These are phyloP conservation scores for Metarhizium robertsii DNA, from an alignment of 2,329 filamentous ascomycete species.

Conservation along the genomic window DNA sequence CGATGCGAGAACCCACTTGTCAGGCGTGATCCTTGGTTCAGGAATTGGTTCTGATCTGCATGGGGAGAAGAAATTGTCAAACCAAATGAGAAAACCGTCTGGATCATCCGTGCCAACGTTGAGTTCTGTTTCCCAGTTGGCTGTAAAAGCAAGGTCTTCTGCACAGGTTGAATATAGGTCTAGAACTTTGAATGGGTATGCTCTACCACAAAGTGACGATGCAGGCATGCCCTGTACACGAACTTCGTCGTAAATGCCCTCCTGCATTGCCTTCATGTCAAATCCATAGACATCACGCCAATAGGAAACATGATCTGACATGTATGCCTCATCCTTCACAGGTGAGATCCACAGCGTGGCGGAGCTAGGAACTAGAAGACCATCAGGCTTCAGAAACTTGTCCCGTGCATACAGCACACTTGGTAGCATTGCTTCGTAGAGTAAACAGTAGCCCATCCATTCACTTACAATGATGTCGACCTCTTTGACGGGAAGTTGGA, in stretches of 20 bases:
- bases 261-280: constrained; percentile 85
- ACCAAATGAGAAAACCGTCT: constrained; percentile 90
- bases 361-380: constrained; percentile 80
- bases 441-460: constrained; percentile 93
- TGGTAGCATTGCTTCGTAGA: constrained; percentile 94
- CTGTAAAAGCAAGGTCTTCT: constrained; percentile 67
- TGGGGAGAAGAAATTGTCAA: constrained; percentile 83
- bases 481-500: constrained; percentile 63
- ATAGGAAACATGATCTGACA: constrained; percentile 69
- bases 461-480: constrained; percentile 95
- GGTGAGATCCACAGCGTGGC: constrained; percentile 77
- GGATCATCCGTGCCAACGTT: constrained; percentile 54
- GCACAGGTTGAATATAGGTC: constrained; percentile 65
- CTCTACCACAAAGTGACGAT: constrained; percentile 47
- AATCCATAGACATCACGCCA: constrained; percentile 95
- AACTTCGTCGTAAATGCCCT: constrained; percentile 72
- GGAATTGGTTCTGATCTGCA: constrained; percentile 42
- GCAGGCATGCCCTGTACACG: constrained; percentile 63
- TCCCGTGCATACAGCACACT: constrained; percentile 85
- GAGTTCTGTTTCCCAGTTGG: constrained; percentile 54
- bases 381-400: constrained; percentile 69
- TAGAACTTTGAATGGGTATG: constrained; percentile 62
- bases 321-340: constrained; percentile 66
- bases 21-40: constrained; percentile 43
- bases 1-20: constrained; percentile 48